Base-by-base conservation (phyloP, 2,329 filamentous ascomycete genomes). In the Neonectria magnoliae region DNA sequence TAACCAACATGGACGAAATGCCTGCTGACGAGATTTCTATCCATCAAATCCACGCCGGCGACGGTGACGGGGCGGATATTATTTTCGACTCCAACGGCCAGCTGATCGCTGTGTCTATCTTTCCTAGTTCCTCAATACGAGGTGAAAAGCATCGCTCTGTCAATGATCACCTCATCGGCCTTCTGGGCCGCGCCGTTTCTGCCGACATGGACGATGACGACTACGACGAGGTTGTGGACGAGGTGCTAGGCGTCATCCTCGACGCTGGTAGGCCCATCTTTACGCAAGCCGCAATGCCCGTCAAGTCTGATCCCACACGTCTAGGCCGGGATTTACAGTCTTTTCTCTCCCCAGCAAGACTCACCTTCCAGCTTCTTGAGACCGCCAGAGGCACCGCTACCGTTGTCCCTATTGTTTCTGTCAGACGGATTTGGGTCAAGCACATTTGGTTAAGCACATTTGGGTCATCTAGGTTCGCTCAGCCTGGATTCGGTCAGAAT, bases 31-130 rank as follows among this genome's bases (percentile, higher is more conserved):
- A 62, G 4, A 57, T 62, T 29, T 45, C 60, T 25, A 55, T 69
- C 45, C 47, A 60, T 51, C 60, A 68, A 57, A 47, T 73, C 25
- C 60, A 73, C 55, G 62, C 44, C 18, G 70, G 71, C 64, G 66
- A 71, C 47, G 67, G 65, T 20, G 69, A 71, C 44, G 69, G 25
- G 25, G 71, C 71, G 58, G 71, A 72, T n/a, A 67, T 72, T n/a
- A 52, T 68, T 41, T 73, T 70, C 54, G 41, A 57, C 31, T 71
- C 68, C 62, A 71, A 71, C 52, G 60, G 57, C 60, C 54, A 59
- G 55, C 65, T 48, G 54, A 69, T 72, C 27, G 42, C 66, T 44
- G 66, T 72, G 11, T 71, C 70, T 20, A 64, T 69, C 38, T 68
- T 72, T 52, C 64, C 69, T 41, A 16, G 38, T 41, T 41, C 38